Percentiles rank a stretch among this genome's conserved stretches.
Conservation (phyloP, 1,139 yeast genomes). For the Lodderomyces parapsilosis region DNA sequence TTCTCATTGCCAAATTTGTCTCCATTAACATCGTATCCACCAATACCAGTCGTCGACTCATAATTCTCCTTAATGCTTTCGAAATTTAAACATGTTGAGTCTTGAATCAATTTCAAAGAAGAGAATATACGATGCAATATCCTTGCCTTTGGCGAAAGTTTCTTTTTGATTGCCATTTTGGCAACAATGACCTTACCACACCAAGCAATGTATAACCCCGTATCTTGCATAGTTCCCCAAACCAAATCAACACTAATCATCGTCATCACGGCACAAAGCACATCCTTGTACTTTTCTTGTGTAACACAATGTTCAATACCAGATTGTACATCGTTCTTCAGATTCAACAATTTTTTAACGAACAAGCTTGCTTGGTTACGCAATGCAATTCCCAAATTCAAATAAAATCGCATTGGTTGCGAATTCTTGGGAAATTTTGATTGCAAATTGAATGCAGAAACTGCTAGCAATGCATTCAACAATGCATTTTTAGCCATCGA, state of each 20-base stretch:
- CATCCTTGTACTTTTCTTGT: constrained; percentile 78
- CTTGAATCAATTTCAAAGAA: constrained; percentile 72
- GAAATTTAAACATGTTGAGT: constrained; percentile 60
- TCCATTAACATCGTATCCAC: constrained; percentile 42
- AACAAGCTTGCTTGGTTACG: constrained; percentile 74
- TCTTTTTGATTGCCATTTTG: constrained; percentile 65
- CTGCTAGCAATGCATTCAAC: constrained; percentile 77
- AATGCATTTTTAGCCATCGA: constrained; percentile 76
- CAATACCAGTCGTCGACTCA: constrained; percentile 24
- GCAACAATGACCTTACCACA: constrained; percentile 74
- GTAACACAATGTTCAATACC: constrained; percentile 53
- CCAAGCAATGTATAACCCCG: constrained; percentile 70
- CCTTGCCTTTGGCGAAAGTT: constrained; percentile 71
- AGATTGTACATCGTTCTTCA: constrained; percentile 28
- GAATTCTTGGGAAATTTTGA: constrained; percentile 63
- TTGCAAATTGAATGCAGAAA: constrained; percentile 77
- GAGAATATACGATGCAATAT: constrained; percentile 77
- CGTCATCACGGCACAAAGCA: constrained; percentile 76
- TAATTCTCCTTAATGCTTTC: constrained; percentile 38
- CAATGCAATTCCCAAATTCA: constrained; percentile 69
- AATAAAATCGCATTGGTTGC: constrained; percentile 65
- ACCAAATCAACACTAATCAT: constrained; percentile 89
- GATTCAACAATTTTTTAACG: constrained; percentile 48
- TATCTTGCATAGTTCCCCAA: constrained; percentile 90
- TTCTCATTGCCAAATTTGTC: constrained; percentile 27